Percentiles rank a stretch among this genome's conserved stretches.
Conservation (phyloP, 306 rosid genomes). For the Sicyos baderoa region DNA sequence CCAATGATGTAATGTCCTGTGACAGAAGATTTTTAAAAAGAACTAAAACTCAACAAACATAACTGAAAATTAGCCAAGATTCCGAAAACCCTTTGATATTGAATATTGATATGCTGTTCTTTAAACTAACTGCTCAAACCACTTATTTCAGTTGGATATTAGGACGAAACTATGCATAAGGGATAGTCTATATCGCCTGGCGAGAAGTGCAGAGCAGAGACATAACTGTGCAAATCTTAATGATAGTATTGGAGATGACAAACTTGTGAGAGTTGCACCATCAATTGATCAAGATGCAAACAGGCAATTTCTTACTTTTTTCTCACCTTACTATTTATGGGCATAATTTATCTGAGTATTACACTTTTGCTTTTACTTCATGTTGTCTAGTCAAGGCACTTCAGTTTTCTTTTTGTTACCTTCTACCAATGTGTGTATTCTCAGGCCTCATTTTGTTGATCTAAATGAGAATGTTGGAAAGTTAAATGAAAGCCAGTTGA, state of each 20-base stretch:
- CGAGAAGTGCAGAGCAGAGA: slow-evolving; percentile 83
- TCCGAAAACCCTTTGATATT: background rate
- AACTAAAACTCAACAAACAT: background rate
- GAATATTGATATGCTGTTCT: background rate
- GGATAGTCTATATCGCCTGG: slow-evolving; percentile 84
- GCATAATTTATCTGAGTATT: background rate
- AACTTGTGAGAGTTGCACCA: slow-evolving; percentile 32
- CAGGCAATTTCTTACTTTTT: slow-evolving; percentile 38
- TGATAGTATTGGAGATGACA: slow-evolving; percentile 37
- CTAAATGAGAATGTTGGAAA: background rate
- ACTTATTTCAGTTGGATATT: slow-evolving; percentile 56
- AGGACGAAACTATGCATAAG: slow-evolving; percentile 74
- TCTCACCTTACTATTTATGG: slow-evolving; percentile 2
- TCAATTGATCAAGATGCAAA: slow-evolving; percentile 34
- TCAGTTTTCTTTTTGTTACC: background rate
- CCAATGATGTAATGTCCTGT: background rate
- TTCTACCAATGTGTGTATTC: background rate
- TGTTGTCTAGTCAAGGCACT: background rate
- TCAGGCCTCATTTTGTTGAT: background rate
- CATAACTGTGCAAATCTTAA: slow-evolving; percentile 34
- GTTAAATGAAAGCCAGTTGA: background rate
- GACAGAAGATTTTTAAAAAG: background rate
- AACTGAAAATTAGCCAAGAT: background rate
- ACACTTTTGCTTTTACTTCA: background rate
- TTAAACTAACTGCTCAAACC: background rate